Base-by-base conservation (phyloP, 2,329 filamentous ascomycete genomes). In the Trichophyton schoenleinii region DNA sequence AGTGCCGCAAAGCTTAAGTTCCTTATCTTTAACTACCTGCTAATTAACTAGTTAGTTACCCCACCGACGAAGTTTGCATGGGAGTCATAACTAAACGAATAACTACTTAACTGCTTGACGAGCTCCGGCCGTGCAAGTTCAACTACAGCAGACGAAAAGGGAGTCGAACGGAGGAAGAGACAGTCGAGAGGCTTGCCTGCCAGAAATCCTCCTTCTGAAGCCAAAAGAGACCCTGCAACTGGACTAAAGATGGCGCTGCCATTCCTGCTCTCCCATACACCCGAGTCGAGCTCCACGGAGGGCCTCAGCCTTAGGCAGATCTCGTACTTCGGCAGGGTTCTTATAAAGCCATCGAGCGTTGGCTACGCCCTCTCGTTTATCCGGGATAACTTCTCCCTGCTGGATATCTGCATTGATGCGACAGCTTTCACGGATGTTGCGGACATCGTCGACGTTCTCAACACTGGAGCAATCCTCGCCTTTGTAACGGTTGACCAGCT, bases 391-490 rank as follows among this genome's bases (percentile, higher is more conserved):
- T 80, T 84, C 65, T 76, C 78, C 60, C 73, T 74, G 7, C 80
- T 83, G 60, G 73, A 79, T 66, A 82, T 88, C 65, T 91, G 88
- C 72, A 82, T 96, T 66, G 89, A 96, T 68, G 90, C 86, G 58
- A 87, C 88, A 3, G 76, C 77, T 22, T 79, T 97, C 44, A 73
- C 82, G 36, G 84, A 85, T 9, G 78, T 79, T 61, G 87, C 91
- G 66, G 87, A 95, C 65, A 79, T 97, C 41, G 77, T 92, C 60
- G 82, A 87, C 55, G 80, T 97, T 41, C 83, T 99, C 61, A 89
- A 99, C 72, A 83, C 85, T 65, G 94, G 94, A 63, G 90, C 91
- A 5, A 83, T 85, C 59, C 94, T 87, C 71, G 87, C 94, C 64
- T 94, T 97, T 72, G 88, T 96, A 58, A 81, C 82, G 18, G 81